Evolutionary conservation across 176 grass and related monocot genomes (phyloP).

Genomic region (Puya raimondii): DNA sequence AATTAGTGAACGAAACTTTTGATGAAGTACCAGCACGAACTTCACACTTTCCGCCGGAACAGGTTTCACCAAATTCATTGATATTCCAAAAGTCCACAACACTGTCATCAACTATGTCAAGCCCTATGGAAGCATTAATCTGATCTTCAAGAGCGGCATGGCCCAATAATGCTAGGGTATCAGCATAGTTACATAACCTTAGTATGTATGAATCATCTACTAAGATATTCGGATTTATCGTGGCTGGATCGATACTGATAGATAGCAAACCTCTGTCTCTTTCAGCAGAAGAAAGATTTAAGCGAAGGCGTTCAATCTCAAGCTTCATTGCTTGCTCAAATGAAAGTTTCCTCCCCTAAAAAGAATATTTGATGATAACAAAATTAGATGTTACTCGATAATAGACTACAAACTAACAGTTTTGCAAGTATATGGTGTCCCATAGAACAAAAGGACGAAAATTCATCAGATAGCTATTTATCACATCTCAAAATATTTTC

Average conservation of each 20-base stretch:
- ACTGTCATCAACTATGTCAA: conserved; percentile 35
- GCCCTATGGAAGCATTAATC: conserved; percentile 72
- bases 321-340: conserved; percentile 89
- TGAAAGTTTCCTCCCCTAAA: conserved; percentile 57
- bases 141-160: conserved; percentile 76
- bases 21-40: conserved; percentile 37
- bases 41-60: conserved; percentile 64
- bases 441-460: no score
- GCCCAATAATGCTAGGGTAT: conserved; percentile 72
- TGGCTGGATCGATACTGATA: conserved; percentile 83
- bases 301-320: conserved; percentile 78
- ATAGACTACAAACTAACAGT: background rate
- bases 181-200: conserved; percentile 60
- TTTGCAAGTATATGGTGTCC: background rate
- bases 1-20: conserved; percentile 28
- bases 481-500: no score
- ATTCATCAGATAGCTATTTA: no score
- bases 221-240: conserved; percentile 72
- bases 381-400: background rate
- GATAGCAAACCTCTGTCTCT: conserved; percentile 81
- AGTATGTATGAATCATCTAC: conserved; percentile 78
- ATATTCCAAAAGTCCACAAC: conserved; percentile 92
- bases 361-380: background rate
- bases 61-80: conserved; percentile 61
- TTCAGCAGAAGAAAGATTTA: conserved; percentile 78